Conservation (phyloP, 768 basidiomycete genomes). For the Phlebiopsis flavidoalba region DNA sequence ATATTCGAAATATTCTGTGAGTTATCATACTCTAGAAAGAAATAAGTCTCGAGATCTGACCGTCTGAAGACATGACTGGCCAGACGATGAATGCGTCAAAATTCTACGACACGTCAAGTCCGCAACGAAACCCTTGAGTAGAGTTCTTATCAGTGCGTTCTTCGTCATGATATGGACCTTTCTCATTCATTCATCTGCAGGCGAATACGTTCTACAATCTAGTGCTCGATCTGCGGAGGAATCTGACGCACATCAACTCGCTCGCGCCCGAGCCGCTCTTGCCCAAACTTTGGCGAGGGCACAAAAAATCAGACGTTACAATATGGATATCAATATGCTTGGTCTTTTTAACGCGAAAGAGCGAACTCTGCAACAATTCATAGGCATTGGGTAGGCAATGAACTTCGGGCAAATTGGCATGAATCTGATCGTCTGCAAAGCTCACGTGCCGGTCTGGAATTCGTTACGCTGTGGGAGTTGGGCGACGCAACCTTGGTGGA, state of each 20-base stretch:
- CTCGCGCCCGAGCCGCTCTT: slow-evolving; percentile 11
- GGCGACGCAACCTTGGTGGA: neutral
- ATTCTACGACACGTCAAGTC: slow-evolving; percentile 27
- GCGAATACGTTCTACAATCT: slow-evolving; percentile 6
- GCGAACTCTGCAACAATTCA: neutral
- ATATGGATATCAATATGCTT: slow-evolving; percentile 12
- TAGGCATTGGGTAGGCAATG: neutral
- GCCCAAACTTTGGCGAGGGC: slow-evolving; percentile 11
- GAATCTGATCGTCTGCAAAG: neutral
- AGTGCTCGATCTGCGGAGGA: neutral
- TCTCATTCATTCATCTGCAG: neutral
- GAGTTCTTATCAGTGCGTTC: slow-evolving; percentile 28
- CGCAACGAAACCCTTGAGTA: slow-evolving; percentile 25
- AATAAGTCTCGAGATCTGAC: slow-evolving; percentile 1
- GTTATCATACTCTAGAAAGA: neutral
- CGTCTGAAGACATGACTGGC: slow-evolving; percentile 26
- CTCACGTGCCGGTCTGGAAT: neutral
- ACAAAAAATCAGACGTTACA: neutral
- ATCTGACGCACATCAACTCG: neutral
- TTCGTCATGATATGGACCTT: neutral
- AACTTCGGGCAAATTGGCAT: too few relatives aligned
- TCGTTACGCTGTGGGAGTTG: neutral
- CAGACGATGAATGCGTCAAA: slow-evolving; percentile 21
- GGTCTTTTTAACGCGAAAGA: neutral
- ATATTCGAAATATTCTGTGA: slow-evolving; percentile 21